Evolutionary conservation across 805 yeast species (phyloP).

Genomic region (Cyberlindnera saturnus): DNA sequence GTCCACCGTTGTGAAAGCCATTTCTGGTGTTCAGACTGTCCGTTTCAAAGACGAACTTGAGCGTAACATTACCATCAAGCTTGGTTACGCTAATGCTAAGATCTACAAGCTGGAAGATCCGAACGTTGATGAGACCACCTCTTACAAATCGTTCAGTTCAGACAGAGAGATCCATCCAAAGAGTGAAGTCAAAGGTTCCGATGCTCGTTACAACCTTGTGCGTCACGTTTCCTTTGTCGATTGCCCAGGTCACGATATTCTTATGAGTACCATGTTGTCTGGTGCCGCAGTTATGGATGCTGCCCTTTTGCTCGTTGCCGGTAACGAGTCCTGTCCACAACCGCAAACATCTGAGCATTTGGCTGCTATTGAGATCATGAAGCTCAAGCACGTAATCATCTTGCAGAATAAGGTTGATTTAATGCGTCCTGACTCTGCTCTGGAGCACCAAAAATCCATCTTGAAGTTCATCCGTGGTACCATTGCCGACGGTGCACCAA

Average conservation of each 20-base stretch:
- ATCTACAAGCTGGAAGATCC: constrained; percentile 88
- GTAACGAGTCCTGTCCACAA: constrained; percentile 99
- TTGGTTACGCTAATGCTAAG: constrained; percentile 98
- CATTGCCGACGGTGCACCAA: constrained; percentile 98
- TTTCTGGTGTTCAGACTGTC: constrained; percentile 98
- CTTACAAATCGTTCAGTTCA: constrained; percentile 90
- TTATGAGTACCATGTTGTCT: constrained; percentile 99
- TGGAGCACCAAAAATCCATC: constrained; percentile 92
- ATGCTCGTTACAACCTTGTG: constrained; percentile 81
- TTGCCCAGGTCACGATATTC: constrained; percentile 99
- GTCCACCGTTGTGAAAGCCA: constrained; percentile 89
- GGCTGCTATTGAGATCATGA: constrained; percentile 99
- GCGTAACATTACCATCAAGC: constrained; percentile 96
- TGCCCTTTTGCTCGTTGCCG: constrained; percentile 91
- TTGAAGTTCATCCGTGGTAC: constrained; percentile 94
- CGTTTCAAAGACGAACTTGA: constrained; percentile 98
- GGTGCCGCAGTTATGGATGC: constrained; percentile 99
- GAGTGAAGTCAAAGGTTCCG: constrained; percentile 82
- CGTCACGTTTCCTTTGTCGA: constrained; percentile 98
- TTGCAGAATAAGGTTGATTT: constrained; percentile 97
- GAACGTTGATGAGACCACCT: constrained; percentile 86
- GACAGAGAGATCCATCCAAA: constrained; percentile 94
- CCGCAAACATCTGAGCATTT: constrained; percentile 99
- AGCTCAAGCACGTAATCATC: constrained; percentile 91
- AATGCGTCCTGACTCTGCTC: constrained; percentile 95